Conservation (phyloP, 768 basidiomycete genomes). For the Naematelia encephala region DNA sequence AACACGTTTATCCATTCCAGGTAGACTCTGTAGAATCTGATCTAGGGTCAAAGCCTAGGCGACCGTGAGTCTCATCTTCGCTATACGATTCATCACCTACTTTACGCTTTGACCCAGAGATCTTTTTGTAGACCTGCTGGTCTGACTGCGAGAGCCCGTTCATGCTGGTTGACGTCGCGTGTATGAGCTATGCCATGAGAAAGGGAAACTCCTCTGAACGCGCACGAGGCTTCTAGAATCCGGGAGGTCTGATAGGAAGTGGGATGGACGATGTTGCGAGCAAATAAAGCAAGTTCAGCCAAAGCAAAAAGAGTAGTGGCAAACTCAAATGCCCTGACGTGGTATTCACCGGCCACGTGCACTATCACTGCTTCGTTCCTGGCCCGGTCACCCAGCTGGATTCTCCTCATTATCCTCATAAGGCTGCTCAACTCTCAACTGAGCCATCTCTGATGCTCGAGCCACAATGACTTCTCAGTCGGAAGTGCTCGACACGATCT, state of each 20-base stretch:
- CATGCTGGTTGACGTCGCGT: background rate
- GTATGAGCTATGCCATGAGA: background rate
- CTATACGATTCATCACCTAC: slow-evolving; percentile 14
- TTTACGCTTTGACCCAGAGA: slow-evolving; percentile 30
- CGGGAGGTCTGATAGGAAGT: too few relatives aligned
- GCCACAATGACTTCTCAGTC: slow-evolving; percentile 36
- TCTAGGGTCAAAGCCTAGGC: slow-evolving; percentile 23
- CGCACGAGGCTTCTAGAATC: too few relatives aligned
- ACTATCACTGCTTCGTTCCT: background rate
- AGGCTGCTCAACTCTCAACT: too few relatives aligned
- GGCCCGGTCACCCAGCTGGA: background rate
- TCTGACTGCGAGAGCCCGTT: slow-evolving; percentile 28
- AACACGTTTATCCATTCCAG: slow-evolving; percentile 19
- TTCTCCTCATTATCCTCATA: background rate
- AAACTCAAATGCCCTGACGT: background rate
- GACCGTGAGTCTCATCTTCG: background rate
- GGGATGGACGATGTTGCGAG: background rate
- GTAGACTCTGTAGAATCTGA: slow-evolving; percentile 32
- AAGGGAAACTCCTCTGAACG: background rate
- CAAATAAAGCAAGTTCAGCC: background rate
- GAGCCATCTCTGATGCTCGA: background rate
- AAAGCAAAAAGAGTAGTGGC: background rate
- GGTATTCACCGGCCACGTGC: background rate
- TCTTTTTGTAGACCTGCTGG: slow-evolving; percentile 46
- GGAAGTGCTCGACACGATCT: slow-evolving; percentile 43